These are phyloP conservation scores for Botrytis pseudocinerea DNA, from an alignment of 2,329 filamentous ascomycete species.

Conservation along the genomic window DNA sequence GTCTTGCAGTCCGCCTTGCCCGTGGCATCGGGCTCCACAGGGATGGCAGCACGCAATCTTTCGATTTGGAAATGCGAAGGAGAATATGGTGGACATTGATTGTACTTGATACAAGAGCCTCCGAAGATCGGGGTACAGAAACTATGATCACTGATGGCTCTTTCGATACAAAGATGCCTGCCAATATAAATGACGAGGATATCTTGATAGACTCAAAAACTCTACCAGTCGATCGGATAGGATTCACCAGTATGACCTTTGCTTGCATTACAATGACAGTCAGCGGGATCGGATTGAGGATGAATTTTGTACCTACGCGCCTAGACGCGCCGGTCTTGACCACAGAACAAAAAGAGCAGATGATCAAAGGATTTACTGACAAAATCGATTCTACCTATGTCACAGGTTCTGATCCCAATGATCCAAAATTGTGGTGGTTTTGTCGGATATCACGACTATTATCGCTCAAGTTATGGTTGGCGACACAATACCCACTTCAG, in stretches of 20 bases:
- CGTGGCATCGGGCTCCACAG: slow-evolving; percentile 50
- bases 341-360: slow-evolving; percentile 19
- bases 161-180: slow-evolving; percentile 50
- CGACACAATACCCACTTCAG: slow-evolving; percentile 46
- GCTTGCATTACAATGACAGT: slow-evolving; percentile 23
- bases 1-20: slow-evolving; percentile 42
- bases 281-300: slow-evolving; percentile 8
- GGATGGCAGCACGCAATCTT: slow-evolving; percentile 51
- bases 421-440: neutral
- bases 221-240: slow-evolving; percentile 3
- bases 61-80: slow-evolving; percentile 51
- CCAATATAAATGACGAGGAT: slow-evolving; percentile 55
- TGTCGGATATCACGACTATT: slow-evolving; percentile 18
- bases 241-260: slow-evolving; percentile 28
- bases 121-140: slow-evolving; percentile 52
- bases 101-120: slow-evolving; percentile 49
- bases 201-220: slow-evolving; percentile 36
- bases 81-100: slow-evolving; percentile 53
- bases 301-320: slow-evolving; percentile 23
- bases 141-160: slow-evolving; percentile 46
- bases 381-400: slow-evolving; percentile 19
- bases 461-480: slow-evolving; percentile 47
- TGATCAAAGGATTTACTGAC: slow-evolving; percentile 20
- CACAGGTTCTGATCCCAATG: neutral
- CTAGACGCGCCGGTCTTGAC: slow-evolving; percentile 8